phyloP scores from a whole-genome alignment of 805 yeast species.

The Ogataea glucozyma region DNA sequence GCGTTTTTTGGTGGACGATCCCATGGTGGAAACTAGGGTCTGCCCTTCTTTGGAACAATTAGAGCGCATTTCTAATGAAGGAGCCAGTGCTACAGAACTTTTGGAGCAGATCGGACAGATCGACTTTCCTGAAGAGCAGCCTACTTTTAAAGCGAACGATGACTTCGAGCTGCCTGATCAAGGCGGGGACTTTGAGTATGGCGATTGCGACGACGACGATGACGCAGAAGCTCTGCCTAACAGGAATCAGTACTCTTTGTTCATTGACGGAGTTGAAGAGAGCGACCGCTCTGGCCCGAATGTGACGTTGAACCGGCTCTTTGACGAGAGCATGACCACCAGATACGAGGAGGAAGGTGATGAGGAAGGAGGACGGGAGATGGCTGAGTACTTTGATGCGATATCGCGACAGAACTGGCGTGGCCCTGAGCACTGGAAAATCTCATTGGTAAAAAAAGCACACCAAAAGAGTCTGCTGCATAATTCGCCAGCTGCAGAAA shows the following conservation, averaged over 20 bases:
- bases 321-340: constrained; percentile 34
- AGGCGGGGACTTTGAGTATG: constrained; percentile 20
- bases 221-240: constrained; percentile 16
- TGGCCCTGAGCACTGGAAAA: constrained; percentile 93
- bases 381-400: constrained; percentile 77
- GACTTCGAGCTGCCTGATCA: constrained; percentile 21
- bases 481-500: constrained; percentile 4
- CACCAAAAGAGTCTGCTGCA: constrained; percentile 8
- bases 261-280: constrained; percentile 33
- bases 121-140: constrained; percentile 21
- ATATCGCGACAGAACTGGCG: constrained; percentile 76
- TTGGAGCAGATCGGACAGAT: constrained; percentile 29
- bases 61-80: constrained; percentile 36
- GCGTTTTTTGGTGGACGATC: constrained; percentile 20
- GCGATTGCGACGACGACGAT: constrained; percentile 25
- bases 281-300: constrained; percentile 34
- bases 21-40: constrained; percentile 40
- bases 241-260: constrained; percentile 35
- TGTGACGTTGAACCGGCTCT: constrained; percentile 33
- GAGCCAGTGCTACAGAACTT: constrained; percentile 29
- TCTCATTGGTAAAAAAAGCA: constrained; percentile 42
- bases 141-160: constrained; percentile 24
- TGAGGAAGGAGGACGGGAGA: constrained; percentile 44
- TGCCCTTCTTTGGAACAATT: constrained; percentile 74
- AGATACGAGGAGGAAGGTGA: constrained; percentile 28